Evolutionary conservation across 2,329 filamentous ascomycete species (phyloP).

Genomic region (Talaromyces sp.): DNA sequence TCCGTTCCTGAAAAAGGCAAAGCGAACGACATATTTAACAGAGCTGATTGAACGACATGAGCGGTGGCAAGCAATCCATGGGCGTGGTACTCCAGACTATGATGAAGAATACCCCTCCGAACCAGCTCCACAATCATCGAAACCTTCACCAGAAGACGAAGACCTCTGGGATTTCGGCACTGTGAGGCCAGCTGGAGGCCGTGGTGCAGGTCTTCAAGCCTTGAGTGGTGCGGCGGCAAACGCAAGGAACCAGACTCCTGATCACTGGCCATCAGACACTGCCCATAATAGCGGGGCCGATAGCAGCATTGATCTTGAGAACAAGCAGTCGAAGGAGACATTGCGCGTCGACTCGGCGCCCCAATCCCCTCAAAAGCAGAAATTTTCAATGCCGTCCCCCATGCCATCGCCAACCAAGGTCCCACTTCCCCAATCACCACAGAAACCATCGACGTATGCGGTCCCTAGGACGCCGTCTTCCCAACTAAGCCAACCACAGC

Average conservation of each 20-base stretch:
- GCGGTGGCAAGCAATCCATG: constrained; percentile 79
- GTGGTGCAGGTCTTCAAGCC: constrained; percentile 59
- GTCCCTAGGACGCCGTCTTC: constrained; percentile 45
- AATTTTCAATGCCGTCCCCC: constrained; percentile 24
- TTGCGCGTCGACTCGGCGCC: constrained; percentile 55
- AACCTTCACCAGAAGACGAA: constrained; percentile 58
- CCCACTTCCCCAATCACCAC: constrained; percentile 57
- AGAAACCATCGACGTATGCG: constrained; percentile 49
- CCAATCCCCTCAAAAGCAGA: constrained; percentile 52
- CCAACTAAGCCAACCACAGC: constrained; percentile 37
- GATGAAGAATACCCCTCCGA: constrained; percentile 48
- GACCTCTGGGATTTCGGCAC: constrained; percentile 99
- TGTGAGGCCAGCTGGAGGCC: constrained; percentile 68
- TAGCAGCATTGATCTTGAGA: constrained; percentile 22
- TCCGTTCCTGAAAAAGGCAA: constrained; percentile 83
- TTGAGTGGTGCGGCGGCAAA: constrained; percentile 83
- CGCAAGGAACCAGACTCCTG: constrained; percentile 56
- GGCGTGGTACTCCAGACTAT: constrained; percentile 65
- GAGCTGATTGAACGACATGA: constrained; percentile 90
- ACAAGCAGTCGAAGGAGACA: constrained; percentile 22
- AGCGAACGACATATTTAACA: constrained; percentile 93
- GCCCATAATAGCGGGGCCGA: neutral
- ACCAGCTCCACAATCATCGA: constrained; percentile 29
- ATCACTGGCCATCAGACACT: constrained; percentile 30
- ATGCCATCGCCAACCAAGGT: constrained; percentile 55